phyloP scores from a whole-genome alignment of 2,329 filamentous ascomycete genomes.

The Neobulgaria alba region DNA sequence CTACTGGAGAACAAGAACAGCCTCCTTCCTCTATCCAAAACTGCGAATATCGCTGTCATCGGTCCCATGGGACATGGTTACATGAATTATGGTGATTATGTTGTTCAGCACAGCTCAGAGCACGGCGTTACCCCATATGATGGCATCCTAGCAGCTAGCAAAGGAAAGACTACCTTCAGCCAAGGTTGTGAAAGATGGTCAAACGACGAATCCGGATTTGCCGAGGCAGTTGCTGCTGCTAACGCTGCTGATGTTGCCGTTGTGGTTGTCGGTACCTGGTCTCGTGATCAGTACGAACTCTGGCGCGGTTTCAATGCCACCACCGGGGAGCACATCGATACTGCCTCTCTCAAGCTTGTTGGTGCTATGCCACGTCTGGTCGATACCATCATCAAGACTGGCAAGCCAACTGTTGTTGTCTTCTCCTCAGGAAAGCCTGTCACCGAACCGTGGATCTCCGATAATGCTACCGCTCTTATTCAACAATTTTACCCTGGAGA shows the following conservation, averaged over 20 bases:
- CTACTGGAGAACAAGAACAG: constrained; percentile 67
- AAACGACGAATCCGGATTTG: constrained; percentile 57
- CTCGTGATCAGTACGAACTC: constrained; percentile 61
- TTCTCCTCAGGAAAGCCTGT: constrained; percentile 75
- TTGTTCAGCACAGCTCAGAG: constrained; percentile 55
- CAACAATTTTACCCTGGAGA: constrained; percentile 73
- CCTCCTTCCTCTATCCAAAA: constrained; percentile 56
- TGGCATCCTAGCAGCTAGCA: constrained; percentile 53
- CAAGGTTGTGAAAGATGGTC: constrained; percentile 68
- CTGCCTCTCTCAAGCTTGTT: constrained; percentile 54
- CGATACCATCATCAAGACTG: constrained; percentile 57
- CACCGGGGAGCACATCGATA: constrained; percentile 66
- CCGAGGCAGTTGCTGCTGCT: constrained; percentile 56
- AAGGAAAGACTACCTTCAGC: constrained; percentile 52
- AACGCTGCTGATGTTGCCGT: constrained; percentile 62
- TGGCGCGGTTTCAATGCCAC: constrained; percentile 66
- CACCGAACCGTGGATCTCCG: constrained; percentile 64
- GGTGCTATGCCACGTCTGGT: constrained; percentile 62
- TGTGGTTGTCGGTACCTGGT: constrained; percentile 69
- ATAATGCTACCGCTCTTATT: constrained; percentile 53
- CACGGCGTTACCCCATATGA: constrained; percentile 62
- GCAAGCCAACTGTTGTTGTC: constrained; percentile 69
- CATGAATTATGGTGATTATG: constrained; percentile 70
- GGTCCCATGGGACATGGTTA: constrained; percentile 66
- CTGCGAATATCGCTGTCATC: constrained; percentile 63